Percentiles rank a stretch among this genome's conserved stretches.
These are phyloP conservation scores for Rhizoclosmatium globosum DNA, from an alignment of 192 early-diverging fungal genomes.

Conservation along the genomic window DNA sequence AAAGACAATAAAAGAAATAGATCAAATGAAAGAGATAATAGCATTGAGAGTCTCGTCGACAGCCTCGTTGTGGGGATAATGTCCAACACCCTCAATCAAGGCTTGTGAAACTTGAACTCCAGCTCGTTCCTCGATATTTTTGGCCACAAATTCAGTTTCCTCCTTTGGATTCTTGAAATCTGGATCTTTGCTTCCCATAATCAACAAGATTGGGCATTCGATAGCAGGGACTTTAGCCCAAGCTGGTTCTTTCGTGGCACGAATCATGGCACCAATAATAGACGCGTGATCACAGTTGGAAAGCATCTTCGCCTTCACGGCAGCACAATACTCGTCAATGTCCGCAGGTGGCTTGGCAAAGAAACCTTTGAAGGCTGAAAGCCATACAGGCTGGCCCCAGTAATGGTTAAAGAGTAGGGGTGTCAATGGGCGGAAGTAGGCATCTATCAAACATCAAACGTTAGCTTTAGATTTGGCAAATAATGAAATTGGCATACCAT, in stretches of 20 bases:
- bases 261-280: conserved; percentile 27
- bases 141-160: conserved; percentile 31
- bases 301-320: conserved; percentile 28
- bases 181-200: conserved; percentile 45
- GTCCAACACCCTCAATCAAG: conserved; percentile 31
- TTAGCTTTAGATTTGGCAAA: conserved; percentile 7
- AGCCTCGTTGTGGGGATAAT: conserved; percentile 35
- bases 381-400: conserved; percentile 42
- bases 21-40: conserved; percentile 7
- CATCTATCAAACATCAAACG: conserved; percentile 6
- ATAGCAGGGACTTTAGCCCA: conserved; percentile 17
- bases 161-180: conserved; percentile 40
- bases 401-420: conserved; percentile 37
- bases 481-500: conserved; percentile 31
- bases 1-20: background rate
- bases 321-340: conserved; percentile 32
- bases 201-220: conserved; percentile 29
- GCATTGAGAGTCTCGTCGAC: conserved; percentile 11
- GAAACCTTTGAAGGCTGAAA: conserved; percentile 22
- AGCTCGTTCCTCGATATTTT: background rate
- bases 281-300: conserved; percentile 31
- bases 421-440: conserved; percentile 28
- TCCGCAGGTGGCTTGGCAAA: conserved; percentile 39
- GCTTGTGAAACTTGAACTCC: background rate
- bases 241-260: conserved; percentile 28